These are phyloP conservation scores for Fistulinella prunicolor DNA, from an alignment of 768 basidiomycete genomes.

Conservation along the genomic window DNA sequence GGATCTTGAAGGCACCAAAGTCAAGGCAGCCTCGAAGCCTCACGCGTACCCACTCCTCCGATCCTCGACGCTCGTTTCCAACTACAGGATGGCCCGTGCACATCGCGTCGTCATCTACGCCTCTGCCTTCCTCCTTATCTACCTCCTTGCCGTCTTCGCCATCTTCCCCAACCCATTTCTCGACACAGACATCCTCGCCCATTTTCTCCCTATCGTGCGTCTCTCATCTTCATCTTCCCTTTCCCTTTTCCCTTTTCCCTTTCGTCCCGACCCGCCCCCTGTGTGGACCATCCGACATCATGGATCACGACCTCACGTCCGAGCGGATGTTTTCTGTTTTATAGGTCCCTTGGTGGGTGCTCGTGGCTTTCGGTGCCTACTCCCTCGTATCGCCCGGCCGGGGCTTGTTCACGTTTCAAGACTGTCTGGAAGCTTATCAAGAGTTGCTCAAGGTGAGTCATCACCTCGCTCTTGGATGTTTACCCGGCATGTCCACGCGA, in stretches of 20 bases:
- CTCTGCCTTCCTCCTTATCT: constrained; percentile 43
- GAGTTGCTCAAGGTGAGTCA: constrained; percentile 54
- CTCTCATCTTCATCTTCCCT: not conserved
- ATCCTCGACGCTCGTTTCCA: no score
- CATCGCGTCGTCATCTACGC: constrained; percentile 49
- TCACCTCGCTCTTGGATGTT: not conserved
- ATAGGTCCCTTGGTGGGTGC: constrained; percentile 80
- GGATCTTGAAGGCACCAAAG: no score
- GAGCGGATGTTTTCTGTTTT: no score
- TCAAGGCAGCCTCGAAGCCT: no score
- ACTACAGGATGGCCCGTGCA: constrained; percentile 72
- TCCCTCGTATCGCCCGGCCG: constrained; percentile 74
- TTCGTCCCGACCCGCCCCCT: no score
- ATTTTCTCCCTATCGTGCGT: constrained; percentile 19
- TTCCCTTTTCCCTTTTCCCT: not conserved
- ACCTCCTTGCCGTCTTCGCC: constrained; percentile 29
- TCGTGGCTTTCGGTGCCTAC: constrained; percentile 78
- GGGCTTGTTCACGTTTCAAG: constrained; percentile 69
- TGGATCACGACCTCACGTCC: no score
- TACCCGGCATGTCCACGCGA: no score
- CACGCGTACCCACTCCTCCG: no score
- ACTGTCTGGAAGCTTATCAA: constrained; percentile 77
- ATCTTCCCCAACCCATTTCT: constrained; percentile 17
- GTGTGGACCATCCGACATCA: no score
- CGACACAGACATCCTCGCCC: constrained; percentile 1